These are phyloP conservation scores for Cucurbita ficifolia DNA, from an alignment of 306 rosid genomes.

Conservation along the genomic window DNA sequence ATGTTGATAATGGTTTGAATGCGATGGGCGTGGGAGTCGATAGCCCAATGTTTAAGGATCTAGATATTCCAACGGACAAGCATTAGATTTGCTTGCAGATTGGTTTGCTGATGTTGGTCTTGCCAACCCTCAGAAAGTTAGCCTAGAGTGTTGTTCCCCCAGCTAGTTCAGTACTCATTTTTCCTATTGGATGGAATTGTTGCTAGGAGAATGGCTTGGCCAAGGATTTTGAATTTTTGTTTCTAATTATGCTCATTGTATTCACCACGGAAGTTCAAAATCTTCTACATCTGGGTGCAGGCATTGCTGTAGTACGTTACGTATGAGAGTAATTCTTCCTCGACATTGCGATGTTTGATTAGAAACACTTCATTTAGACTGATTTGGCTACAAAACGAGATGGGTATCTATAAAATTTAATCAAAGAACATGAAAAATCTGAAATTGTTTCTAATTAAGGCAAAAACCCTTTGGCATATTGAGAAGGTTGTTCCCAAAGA, in stretches of 20 bases:
- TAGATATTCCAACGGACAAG: slow-evolving; percentile 28
- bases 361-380: not conserved
- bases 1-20: slow-evolving; percentile 80
- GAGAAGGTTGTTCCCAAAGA: not conserved
- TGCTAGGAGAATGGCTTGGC: not conserved
- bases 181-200: not conserved
- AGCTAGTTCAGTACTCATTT: not conserved
- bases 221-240: not conserved
- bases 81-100: slow-evolving; percentile 14
- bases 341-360: not conserved
- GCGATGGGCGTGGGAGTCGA: slow-evolving; percentile 98
- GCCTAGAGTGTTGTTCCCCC: not conserved
- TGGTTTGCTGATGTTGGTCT: not conserved
- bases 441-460: not conserved
- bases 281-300: not conserved
- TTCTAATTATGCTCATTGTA: not conserved
- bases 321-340: not conserved
- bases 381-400: not conserved
- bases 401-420: not conserved
- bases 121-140: not conserved
- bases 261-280: not conserved
- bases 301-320: not conserved
- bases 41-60: slow-evolving; percentile 39
- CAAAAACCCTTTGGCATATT: not conserved
- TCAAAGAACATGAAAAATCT: not conserved